Evolutionary conservation across 192 early-diverging fungal species (phyloP), one percentile per base, ranked within the genome.

Genomic region (Coemansia sp.): DNA sequence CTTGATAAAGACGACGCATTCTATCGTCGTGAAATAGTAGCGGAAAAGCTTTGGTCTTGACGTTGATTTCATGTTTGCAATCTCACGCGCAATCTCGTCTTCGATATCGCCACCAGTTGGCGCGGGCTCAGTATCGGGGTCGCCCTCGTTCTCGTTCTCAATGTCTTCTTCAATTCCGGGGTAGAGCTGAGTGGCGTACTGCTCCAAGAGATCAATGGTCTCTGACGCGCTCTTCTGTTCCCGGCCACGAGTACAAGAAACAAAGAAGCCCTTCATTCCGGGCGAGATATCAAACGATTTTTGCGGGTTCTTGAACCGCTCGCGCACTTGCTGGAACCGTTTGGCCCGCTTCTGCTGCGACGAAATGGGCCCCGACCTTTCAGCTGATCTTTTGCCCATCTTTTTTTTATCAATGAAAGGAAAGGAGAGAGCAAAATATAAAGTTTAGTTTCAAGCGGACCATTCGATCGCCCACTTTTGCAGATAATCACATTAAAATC

Each of bases 221-320:
- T 84, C 82, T 5, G 42, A 31, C 0, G 77, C 82, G 63, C 74
- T 63, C 36, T 80, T 84, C 63, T 72, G 76, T 63, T 84, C 82
- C 32, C 71, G 57, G 19, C 78, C 73, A 36, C 82, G 77, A 19
- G 48, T 74, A 59, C 77, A 80, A 8, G 82, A 76, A 39, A 66
- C 77, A 64, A 84, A 84, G 37, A 84, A 80, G 7, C 82, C 82
- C 68, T 71, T 78, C 82, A 84, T 84, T 14, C 74, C 74, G 0
- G 82, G 82, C 17, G 82, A 78, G 5, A 84, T 76, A 5, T 76
- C 77, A 51, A 84, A 84, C n/a, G 61, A 60, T 37, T 74, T 79
- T 14, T 79, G 68, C 27, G 71, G 71, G 65, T 80, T 79, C 66
- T 64, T 79, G 66, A 76, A 61, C 11, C 82, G 69, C 37, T 80